phyloP scores from a whole-genome alignment of 1,284 basidiomycete species.

The Flammula alnicola region DNA sequence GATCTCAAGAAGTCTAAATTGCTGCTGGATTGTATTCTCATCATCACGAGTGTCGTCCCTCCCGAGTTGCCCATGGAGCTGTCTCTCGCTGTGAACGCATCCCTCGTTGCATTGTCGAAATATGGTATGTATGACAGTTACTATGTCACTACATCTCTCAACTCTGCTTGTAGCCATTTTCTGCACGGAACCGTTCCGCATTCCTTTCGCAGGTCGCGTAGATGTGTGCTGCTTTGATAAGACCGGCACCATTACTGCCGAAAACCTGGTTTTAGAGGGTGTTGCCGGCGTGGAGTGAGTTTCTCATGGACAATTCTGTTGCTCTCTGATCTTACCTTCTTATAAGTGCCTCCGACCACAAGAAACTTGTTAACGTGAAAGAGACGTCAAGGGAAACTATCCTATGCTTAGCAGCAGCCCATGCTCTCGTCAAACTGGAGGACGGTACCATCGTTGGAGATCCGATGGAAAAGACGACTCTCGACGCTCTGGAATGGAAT shows the following conservation, averaged over 20 bases:
- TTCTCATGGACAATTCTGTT: background rate
- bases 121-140: constrained; percentile 58
- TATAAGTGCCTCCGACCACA: constrained; percentile 59
- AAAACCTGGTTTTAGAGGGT: constrained; percentile 93
- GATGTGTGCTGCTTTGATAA: constrained; percentile 99
- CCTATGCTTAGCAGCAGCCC: constrained; percentile 90
- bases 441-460: constrained; percentile 96
- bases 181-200: constrained; percentile 97
- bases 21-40: constrained; percentile 90
- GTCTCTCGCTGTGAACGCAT: constrained; percentile 92
- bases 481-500: constrained; percentile 92
- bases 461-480: constrained; percentile 98
- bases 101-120: constrained; percentile 91
- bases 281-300: constrained; percentile 86
- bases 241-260: constrained; percentile 95
- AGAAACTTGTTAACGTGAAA: constrained; percentile 79
- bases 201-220: constrained; percentile 90
- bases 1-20: constrained; percentile 93
- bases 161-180: constrained; percentile 75
- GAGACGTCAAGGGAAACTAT: constrained; percentile 81
- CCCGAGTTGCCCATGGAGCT: constrained; percentile 97
- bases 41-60: constrained; percentile 94
- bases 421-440: constrained; percentile 92
- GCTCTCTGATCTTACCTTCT: constrained; percentile 1
- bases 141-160: constrained; percentile 4